phyloP scores from a whole-genome alignment of 2,329 filamentous ascomycete genomes.

The Colletotrichum lentis region DNA sequence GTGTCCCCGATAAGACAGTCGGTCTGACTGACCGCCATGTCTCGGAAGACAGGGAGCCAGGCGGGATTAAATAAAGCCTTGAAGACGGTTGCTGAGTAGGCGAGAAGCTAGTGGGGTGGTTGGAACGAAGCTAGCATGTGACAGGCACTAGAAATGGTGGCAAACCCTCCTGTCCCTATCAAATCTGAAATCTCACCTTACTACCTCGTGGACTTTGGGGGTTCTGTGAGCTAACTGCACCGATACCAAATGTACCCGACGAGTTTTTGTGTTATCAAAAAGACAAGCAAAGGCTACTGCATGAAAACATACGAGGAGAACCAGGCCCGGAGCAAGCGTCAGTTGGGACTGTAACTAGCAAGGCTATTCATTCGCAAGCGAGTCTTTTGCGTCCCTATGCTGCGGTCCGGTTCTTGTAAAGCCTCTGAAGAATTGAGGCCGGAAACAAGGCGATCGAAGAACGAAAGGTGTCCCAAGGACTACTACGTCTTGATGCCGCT shows the following conservation, averaged over 20 bases:
- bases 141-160: slow-evolving; percentile 5
- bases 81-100: slow-evolving; percentile 9
- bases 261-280: slow-evolving; percentile 2
- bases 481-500: neutral
- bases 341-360: neutral
- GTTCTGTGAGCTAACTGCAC: slow-evolving; percentile 13
- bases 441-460: neutral
- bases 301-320: slow-evolving; percentile 1
- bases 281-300: slow-evolving; percentile 6
- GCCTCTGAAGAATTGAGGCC: neutral
- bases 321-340: neutral
- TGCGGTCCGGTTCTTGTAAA: neutral
- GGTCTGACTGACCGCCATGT: slow-evolving; percentile 31
- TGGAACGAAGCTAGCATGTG: slow-evolving; percentile 21
- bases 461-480: neutral
- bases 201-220: neutral
- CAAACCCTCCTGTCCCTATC: neutral
- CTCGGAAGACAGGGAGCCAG: slow-evolving; percentile 28
- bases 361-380: neutral
- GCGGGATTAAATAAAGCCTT: slow-evolving; percentile 12
- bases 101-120: slow-evolving; percentile 1
- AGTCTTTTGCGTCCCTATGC: neutral
- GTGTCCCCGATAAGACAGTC: slow-evolving; percentile 21
- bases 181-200: neutral
- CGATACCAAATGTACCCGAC: slow-evolving; percentile 3